Percentiles rank a stretch among this genome's conserved stretches.
Conservation (phyloP, 805 yeast genomes). For the Cephaloascus fragrans region DNA sequence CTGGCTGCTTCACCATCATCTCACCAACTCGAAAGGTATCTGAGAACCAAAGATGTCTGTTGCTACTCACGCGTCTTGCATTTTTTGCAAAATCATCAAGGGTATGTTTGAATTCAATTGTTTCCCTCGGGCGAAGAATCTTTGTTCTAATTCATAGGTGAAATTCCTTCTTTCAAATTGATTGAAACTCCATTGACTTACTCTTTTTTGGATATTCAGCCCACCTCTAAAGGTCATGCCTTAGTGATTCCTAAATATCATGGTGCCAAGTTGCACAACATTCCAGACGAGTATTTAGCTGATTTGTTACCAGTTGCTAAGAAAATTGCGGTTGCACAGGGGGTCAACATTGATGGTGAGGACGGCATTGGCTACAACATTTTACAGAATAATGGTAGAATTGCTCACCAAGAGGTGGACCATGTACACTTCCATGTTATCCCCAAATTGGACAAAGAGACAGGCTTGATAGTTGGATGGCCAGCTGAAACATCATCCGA, state of each 20-base stretch:
- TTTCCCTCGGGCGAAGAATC: neutral
- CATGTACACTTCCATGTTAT: constrained; percentile 97
- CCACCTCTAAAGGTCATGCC: constrained; percentile 83
- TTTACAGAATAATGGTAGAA: constrained; percentile 86
- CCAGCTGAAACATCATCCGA: constrained; percentile 71
- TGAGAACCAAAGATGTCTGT: neutral
- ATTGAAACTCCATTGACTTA: constrained; percentile 74
- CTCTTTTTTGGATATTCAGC: constrained; percentile 90
- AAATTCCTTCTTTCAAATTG: constrained; percentile 87
- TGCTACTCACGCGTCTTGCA: constrained; percentile 53
- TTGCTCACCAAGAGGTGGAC: constrained; percentile 93
- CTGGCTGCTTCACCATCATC: too few species aligned
- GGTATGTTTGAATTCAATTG: constrained; percentile 28
- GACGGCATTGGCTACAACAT: constrained; percentile 76
- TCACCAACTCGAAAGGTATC: too few species aligned
- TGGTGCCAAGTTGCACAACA: constrained; percentile 85
- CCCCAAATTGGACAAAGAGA: constrained; percentile 65
- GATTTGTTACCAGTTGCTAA: constrained; percentile 87
- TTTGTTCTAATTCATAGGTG: constrained; percentile 41
- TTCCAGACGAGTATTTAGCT: constrained; percentile 84
- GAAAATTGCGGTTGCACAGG: constrained; percentile 68
- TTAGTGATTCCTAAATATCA: constrained; percentile 88
- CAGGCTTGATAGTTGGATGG: constrained; percentile 90
- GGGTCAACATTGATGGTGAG: constrained; percentile 48
- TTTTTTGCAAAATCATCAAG: constrained; percentile 90